Conservation (phyloP, 2,329 filamentous ascomycete species). For the Ophiostoma novo-ulmi region DNA sequence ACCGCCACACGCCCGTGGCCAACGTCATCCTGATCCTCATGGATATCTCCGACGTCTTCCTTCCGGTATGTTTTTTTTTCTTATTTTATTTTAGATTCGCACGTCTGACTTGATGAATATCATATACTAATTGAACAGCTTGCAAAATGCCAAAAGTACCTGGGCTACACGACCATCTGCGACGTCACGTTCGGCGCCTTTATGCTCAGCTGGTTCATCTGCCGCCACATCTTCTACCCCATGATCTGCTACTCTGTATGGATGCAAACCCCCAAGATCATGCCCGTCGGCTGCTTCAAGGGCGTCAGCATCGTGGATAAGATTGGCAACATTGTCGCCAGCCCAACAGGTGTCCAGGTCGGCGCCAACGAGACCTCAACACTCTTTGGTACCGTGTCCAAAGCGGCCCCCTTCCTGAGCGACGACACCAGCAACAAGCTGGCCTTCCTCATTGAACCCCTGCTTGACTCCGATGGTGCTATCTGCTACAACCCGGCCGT, state of each 20-base stretch:
- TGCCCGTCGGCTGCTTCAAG: constrained; percentile 67
- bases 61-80: constrained; percentile 59
- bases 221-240: constrained; percentile 76
- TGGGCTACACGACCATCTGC: constrained; percentile 68
- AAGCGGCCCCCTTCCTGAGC: constrained; percentile 16
- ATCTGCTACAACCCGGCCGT: constrained; percentile 76
- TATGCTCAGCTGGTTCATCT: constrained; percentile 75
- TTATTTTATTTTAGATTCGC: constrained; percentile 21
- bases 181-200: constrained; percentile 82
- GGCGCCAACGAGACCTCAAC: constrained; percentile 20
- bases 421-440: constrained; percentile 38
- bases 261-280: constrained; percentile 55
- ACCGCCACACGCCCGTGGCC: constrained; percentile 80
- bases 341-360: constrained; percentile 32
- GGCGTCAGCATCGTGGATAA: constrained; percentile 39
- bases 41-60: constrained; percentile 85
- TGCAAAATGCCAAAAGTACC: constrained; percentile 91
- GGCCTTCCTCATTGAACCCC: constrained; percentile 66
- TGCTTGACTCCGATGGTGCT: constrained; percentile 62
- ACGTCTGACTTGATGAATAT: neutral
- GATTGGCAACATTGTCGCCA: constrained; percentile 38
- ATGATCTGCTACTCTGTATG: constrained; percentile 79
- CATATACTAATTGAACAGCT: constrained; percentile 44
- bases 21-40: constrained; percentile 86
- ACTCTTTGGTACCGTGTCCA: constrained; percentile 17